Base-by-base conservation (phyloP, 441 rosid species). In the Raphanus hybrid region DNA sequence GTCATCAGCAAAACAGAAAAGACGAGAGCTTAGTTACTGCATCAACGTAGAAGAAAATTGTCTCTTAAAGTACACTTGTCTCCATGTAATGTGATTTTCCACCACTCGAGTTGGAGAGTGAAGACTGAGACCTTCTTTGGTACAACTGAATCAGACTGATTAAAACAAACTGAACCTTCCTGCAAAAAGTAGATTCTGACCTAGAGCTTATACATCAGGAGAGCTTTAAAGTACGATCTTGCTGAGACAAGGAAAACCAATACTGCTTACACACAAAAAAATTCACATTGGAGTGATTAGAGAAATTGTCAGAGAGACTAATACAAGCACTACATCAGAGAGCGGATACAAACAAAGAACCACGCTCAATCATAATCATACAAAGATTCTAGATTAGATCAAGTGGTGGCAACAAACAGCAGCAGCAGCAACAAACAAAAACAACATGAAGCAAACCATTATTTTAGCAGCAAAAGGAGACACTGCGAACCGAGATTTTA, bases 31-130 rank as follows among this genome's bases (percentile, higher is more conserved):
- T 15, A 1, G 11, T 7, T 37, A 7, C 2, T 67, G 71, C 29
- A 72, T 74, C 75, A 75, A 69, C 59, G 59, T 73, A 75, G 85
- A 75, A 81, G 71, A 71, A 78, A 74, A n/a, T 75, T 60, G 75
- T 85, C 87, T 85, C 94, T 84, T 64, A 89, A 87, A 74, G 79
- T 75, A 71, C 92, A 88, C 80, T 89, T 92, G 85, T 90, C 93
- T 8, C 99, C 98, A 9, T 70, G 87, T 70, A 94, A 57, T 4
- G 96, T 89, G 32, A 92, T 72, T 78, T 92, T 92, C 96, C 90
- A 90, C 85, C 88, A 81, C 71, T 92, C 87, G 34, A 86, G 86
- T 86, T 87, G 94, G 78, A 94, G 67, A 65, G 85, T 74, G 34
- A 32, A 32, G 35, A 32, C 35, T 6, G 35, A 32, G 35, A 32